Base-by-base conservation (phyloP, 176 grass and related monocot species). In the Oryza nivara region DNA sequence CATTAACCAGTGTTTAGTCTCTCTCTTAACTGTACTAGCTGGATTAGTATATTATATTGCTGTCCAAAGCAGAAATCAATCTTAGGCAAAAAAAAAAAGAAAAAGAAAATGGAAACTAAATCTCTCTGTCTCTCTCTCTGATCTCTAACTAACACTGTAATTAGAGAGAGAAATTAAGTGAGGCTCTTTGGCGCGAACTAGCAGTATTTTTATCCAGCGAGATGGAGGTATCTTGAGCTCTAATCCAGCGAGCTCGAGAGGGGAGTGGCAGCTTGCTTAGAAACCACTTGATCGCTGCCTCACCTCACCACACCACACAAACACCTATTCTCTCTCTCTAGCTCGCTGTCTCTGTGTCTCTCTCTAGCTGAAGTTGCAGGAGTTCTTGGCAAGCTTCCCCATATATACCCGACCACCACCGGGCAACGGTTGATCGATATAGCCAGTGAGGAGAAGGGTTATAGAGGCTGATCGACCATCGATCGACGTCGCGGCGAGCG, bases 211-310 rank as follows among this genome's bases (percentile, higher is more conserved):
- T 93, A 93, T 70, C 84, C 73, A 23, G 65, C 74, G 40, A 58
- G 69, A 60, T 25, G 43, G 84, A 77, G 85, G 80, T 97, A 84
- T 60, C 94, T 97, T 97, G n/a, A 90, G 74, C 81, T 90, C 67
- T 85, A 97, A 97, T 97, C 80, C 89, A 94, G 72, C 81, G 65
- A 70, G 61, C 3, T 22, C 16, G 48, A 45, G 83, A 58, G 54
- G 16, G 4, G 49, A 52, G 49, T 52, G 14, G 80, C 19, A 70
- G 66, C 82, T 97, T 97, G 94, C 94, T 97, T 97, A 83, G 67
- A 94, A 79, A 51, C 79, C 74, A 97, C 85, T 92, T 90, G 89
- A 97, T 79, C 92, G 91, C 80, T 84, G 84, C 87, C 88, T 87
- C 84, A 61, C 83, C 83, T 61, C 68, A 80, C 34, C 67, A 73